Conservation (phyloP, 192 early-diverging fungal species). For the Funneliformis geosporum region DNA sequence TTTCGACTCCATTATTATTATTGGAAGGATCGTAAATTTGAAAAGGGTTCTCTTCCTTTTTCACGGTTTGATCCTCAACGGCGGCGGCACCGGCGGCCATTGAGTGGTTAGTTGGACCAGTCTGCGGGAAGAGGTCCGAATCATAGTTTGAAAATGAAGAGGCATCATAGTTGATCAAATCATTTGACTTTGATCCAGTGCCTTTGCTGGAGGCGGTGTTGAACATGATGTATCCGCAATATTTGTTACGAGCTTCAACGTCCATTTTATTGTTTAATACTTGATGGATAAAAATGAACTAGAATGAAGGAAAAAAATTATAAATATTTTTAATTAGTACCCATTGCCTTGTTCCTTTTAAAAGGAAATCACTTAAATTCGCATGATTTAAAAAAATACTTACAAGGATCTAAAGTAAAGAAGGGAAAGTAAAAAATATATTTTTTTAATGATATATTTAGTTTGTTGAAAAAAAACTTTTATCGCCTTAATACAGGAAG, state of each 20-base stretch:
- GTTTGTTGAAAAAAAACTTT: too few species aligned
- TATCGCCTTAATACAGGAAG: too few species aligned
- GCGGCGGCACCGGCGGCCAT: slow-evolving; percentile 29
- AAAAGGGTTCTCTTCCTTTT: not conserved
- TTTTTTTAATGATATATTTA: too few species aligned
- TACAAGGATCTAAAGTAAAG: too few species aligned
- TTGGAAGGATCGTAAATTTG: not conserved
- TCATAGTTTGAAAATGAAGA: not conserved
- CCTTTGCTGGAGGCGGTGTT: not conserved
- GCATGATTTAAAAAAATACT: too few species aligned
- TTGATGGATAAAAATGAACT: not conserved
- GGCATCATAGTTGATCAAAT: not conserved
- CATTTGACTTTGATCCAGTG: not conserved
- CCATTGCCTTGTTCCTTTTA: not conserved
- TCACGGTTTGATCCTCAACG: not conserved
- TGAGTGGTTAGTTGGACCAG: not conserved
- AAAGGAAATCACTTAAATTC: not conserved
- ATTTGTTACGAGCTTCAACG: slow-evolving; percentile 18
- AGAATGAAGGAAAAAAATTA: not conserved
- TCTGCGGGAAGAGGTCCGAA: not conserved
- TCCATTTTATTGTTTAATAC: not conserved
- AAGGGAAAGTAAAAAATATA: too few species aligned
- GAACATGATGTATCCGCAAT: slow-evolving; percentile 19
- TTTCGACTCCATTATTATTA: not conserved
- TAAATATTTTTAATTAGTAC: not conserved